These are phyloP conservation scores for Fusarium sarcochroum DNA, from an alignment of 2,329 filamentous ascomycete genomes.

Conservation along the genomic window DNA sequence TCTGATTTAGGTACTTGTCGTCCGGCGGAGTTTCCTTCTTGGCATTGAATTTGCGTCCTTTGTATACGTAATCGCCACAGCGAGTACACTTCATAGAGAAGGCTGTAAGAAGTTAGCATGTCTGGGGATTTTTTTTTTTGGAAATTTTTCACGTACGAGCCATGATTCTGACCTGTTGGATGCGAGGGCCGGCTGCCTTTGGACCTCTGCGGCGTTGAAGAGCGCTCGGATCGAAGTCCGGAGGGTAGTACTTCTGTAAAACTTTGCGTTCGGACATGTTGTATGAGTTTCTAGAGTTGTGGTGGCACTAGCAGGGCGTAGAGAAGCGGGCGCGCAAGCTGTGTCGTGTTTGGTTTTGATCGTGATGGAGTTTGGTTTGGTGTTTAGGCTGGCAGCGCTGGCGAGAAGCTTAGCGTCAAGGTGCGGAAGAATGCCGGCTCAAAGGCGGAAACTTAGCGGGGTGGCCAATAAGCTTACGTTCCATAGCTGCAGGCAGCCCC, in stretches of 20 bases:
- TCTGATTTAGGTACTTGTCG: slow-evolving; percentile 84
- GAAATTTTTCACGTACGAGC: neutral
- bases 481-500: neutral
- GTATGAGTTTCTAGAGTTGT: slow-evolving; percentile 42
- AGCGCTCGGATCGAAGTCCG: slow-evolving; percentile 90
- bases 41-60: slow-evolving; percentile 95
- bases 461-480: slow-evolving; percentile 5
- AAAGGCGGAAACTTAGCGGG: neutral
- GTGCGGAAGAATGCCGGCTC: neutral
- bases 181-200: slow-evolving; percentile 81
- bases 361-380: neutral
- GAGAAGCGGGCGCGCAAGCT: too few relatives aligned
- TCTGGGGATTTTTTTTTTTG: too few relatives aligned
- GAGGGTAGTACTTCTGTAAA: slow-evolving; percentile 75
- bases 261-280: slow-evolving; percentile 91
- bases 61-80: slow-evolving; percentile 86
- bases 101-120: slow-evolving; percentile 1
- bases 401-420: neutral
- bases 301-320: too few relatives aligned
- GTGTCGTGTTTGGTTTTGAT: neutral
- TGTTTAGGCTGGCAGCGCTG: neutral
- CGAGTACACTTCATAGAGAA: slow-evolving; percentile 61
- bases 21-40: slow-evolving; percentile 91
- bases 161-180: slow-evolving; percentile 80
- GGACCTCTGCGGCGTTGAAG: slow-evolving; percentile 78